Evolutionary conservation across 116 monocot species (phyloP).

Genomic region (Zostera marina): DNA sequence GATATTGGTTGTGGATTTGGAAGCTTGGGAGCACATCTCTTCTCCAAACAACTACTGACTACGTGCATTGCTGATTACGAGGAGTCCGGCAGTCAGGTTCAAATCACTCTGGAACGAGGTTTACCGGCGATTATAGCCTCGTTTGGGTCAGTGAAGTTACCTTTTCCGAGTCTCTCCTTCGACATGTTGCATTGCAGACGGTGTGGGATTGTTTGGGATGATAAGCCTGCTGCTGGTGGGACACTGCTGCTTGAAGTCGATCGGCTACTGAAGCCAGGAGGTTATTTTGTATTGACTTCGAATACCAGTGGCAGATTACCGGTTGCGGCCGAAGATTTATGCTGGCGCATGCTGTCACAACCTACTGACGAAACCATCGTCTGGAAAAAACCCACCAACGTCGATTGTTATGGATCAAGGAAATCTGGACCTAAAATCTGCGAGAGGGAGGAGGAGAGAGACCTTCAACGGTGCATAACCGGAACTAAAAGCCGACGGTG

Average conservation of each 20-base stretch:
- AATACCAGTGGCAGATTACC: conserved; percentile 33
- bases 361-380: conserved; percentile 92
- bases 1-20: conserved; percentile 89
- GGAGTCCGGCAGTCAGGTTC: conserved; percentile 72
- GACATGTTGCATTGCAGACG: conserved; percentile 81
- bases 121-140: conserved; percentile 72
- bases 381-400: conserved; percentile 78
- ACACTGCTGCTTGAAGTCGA: conserved; percentile 76
- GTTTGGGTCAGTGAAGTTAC: conserved; percentile 50
- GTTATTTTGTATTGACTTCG: conserved; percentile 94
- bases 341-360: conserved; percentile 87
- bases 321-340: conserved; percentile 56
- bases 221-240: conserved; percentile 78
- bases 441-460: conserved; percentile 21
- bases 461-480: conserved; percentile 52
- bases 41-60: conserved; percentile 52
- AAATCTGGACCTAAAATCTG: conserved; percentile 40
- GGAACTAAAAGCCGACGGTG: conserved; percentile 69
- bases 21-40: conserved; percentile 78
- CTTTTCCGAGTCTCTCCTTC: conserved; percentile 66
- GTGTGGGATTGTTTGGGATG: conserved; percentile 70
- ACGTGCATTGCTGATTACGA: conserved; percentile 90
- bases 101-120: conserved; percentile 82
- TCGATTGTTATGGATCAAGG: conserved; percentile 42
- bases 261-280: conserved; percentile 66